These are phyloP conservation scores for Rheum nobile DNA, from an alignment of 148 eudicot species.

Conservation along the genomic window DNA sequence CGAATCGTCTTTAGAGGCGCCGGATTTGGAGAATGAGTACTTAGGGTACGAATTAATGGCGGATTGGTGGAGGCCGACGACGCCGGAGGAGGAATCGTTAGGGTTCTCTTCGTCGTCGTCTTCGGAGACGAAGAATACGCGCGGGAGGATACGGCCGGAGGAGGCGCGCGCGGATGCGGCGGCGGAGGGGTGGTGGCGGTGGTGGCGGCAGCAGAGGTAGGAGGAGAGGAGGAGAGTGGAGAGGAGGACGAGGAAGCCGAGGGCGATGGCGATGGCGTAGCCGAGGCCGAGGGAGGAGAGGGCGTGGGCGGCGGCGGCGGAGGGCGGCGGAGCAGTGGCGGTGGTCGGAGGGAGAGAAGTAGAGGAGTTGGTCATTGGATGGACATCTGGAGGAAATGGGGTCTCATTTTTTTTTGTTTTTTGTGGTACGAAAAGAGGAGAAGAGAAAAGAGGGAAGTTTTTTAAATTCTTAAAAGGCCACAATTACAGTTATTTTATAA, in stretches of 20 bases:
- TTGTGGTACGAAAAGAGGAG: slow-evolving; percentile 17
- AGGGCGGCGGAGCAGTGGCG: slow-evolving; percentile 11
- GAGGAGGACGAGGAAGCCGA: slow-evolving; percentile 75
- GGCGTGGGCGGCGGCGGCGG: slow-evolving; percentile 11
- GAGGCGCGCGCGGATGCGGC: slow-evolving; percentile 3
- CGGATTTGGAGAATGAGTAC: slow-evolving; percentile 27
- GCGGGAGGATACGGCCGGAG: slow-evolving; percentile 44
- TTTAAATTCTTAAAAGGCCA: background rate
- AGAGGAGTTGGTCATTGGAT: slow-evolving; percentile 13
- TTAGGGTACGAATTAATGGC: slow-evolving; percentile 84
- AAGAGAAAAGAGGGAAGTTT: background rate
- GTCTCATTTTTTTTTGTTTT: slow-evolving; percentile 21
- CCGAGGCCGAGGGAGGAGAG: slow-evolving; percentile 57
- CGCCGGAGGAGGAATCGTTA: slow-evolving; percentile 25
- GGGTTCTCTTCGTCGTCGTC: slow-evolving; percentile 24
- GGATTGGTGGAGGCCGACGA: slow-evolving; percentile 48
- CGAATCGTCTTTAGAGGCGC: background rate
- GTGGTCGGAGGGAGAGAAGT: slow-evolving; percentile 14
- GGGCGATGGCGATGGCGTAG: slow-evolving; percentile 65
- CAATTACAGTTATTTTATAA: background rate
- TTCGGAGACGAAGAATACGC: slow-evolving; percentile 73
- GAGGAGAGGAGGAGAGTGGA: slow-evolving; percentile 56
- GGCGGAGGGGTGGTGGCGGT: slow-evolving; percentile 9
- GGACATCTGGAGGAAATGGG: slow-evolving; percentile 9
- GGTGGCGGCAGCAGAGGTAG: slow-evolving; percentile 53